Conservation (phyloP, 352 stramenopile species). For the Phytophthora lateralis region DNA sequence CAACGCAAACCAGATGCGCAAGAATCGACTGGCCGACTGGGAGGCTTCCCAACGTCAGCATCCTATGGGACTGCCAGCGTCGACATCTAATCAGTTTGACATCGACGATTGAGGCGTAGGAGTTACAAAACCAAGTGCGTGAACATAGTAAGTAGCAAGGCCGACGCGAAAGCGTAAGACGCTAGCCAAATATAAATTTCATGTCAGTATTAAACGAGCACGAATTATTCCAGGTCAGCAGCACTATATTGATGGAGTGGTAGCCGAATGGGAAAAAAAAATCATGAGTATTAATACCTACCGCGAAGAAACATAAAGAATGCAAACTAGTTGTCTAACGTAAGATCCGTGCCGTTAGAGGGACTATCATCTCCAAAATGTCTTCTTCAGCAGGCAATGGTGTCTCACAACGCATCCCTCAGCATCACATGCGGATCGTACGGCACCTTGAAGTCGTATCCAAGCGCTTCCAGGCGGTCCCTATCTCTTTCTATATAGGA, state of each 20-base stretch:
- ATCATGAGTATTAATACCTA: too few species aligned
- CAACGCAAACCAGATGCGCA: slow-evolving; percentile 27
- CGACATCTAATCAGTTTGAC: slow-evolving; percentile 24
- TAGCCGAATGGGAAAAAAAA: too few species aligned
- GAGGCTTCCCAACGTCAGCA: slow-evolving; percentile 16
- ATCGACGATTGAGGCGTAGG: slow-evolving; percentile 25
- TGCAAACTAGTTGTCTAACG: too few species aligned
- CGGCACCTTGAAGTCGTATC: slow-evolving; percentile 33
- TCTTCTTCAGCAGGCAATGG: not conserved
- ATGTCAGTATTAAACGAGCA: not conserved
- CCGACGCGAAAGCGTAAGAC: not conserved
- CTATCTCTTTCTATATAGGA: slow-evolving; percentile 52
- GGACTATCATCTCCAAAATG: not conserved
- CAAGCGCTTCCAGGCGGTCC: slow-evolving; percentile 48
- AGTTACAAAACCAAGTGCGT: not conserved
- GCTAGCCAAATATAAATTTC: slow-evolving; percentile 27
- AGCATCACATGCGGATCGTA: slow-evolving; percentile 1
- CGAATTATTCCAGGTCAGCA: too few species aligned
- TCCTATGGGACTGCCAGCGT: slow-evolving; percentile 4
- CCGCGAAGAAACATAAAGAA: too few species aligned
- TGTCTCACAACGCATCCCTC: not conserved
- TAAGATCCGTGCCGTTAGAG: too few species aligned
- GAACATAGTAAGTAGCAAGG: slow-evolving; percentile 4
- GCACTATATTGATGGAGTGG: too few species aligned
- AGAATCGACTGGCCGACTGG: slow-evolving; percentile 29